Base-by-base conservation (phyloP, 2,329 filamentous ascomycete species). In the Ceratocystis huliohia region DNA sequence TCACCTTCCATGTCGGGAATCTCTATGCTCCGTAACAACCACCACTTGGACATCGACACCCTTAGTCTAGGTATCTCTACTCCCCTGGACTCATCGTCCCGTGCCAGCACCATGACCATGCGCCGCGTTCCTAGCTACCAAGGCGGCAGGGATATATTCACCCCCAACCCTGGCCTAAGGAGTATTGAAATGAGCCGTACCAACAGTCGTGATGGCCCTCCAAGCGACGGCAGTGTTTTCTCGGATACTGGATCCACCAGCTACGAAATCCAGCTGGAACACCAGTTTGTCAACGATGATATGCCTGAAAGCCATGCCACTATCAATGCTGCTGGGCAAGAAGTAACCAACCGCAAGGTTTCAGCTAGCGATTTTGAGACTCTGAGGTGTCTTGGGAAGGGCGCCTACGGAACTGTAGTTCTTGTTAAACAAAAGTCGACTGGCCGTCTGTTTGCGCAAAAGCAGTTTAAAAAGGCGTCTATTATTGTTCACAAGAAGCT, bases 391-490 rank as follows among this genome's bases (percentile, higher is more conserved):
- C 86, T 99, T 25, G 95, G 95, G 66, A 97, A 97, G 74, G 94
- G 94, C 62, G 91, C 94, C 15, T 99, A 94, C 74, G 94, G 94
- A 45, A 99, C 93, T 0, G 95, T 99, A 10, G 79, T 96, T 59
- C 82, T 99, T 33, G 95, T 99, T 69, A 94, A 92, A 77, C 93
- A 99, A 77, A 85, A 85, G 63, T 79, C 84, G 37, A 96, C 92
- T 1, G 94, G 94, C 53, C 87, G 89, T 56, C 83, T 99, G 4
- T 99, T 92, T 73, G 95, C 94, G 0, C 95, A 99, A 78, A 99
- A 99, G 79, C 93, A 97, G 76, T 94, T 99, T 78, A 94, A 93
- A 75, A 99, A 99, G 78, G 94, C 95, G 0, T 96, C 91, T 7
- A 80, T 99, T 64, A 91, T 92, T 0, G 90, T 99, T 48, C 92